phyloP scores from a whole-genome alignment of 441 rosid species.

The Iberis amara region DNA sequence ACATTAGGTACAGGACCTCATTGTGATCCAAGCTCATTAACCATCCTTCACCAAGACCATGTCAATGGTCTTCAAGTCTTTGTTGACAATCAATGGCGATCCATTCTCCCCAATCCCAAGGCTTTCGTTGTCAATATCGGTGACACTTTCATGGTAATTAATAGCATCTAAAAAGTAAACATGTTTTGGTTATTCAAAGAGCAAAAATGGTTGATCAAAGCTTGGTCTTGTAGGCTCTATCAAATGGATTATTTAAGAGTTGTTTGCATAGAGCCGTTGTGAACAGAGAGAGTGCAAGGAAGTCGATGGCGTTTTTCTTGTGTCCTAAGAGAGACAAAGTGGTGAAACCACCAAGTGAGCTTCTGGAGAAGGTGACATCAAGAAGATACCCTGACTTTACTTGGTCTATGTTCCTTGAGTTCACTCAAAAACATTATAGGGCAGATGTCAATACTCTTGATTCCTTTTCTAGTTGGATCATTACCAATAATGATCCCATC shows the following conservation, averaged over 20 bases:
- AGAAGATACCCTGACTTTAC: slow-evolving; percentile 35
- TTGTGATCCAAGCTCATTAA: slow-evolving; percentile 87
- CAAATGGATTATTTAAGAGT: slow-evolving; percentile 75
- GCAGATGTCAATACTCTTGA: slow-evolving; percentile 38
- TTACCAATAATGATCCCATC: slow-evolving; percentile 11
- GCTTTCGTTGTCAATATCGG: slow-evolving; percentile 90
- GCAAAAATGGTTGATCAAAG: background rate
- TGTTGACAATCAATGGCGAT: slow-evolving; percentile 69
- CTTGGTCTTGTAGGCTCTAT: slow-evolving; percentile 51
- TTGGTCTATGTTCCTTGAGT: slow-evolving; percentile 41
- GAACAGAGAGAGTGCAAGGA: slow-evolving; percentile 58
- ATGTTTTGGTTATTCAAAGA: background rate
- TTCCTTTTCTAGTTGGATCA: slow-evolving; percentile 32
- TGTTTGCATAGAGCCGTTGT: slow-evolving; percentile 90
- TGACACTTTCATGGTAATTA: slow-evolving; percentile 85
- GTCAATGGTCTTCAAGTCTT: slow-evolving; percentile 93
- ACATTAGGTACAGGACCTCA: slow-evolving; percentile 95
- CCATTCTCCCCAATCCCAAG: slow-evolving; percentile 59
- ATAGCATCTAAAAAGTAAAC: slow-evolving; percentile 8
- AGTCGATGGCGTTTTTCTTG: slow-evolving; percentile 87
- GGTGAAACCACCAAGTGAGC: slow-evolving; percentile 58
- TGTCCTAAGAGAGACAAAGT: slow-evolving; percentile 73
- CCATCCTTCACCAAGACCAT: slow-evolving; percentile 87
- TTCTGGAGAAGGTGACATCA: slow-evolving; percentile 32
- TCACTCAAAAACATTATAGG: slow-evolving; percentile 40